Evolutionary conservation across 495 filamentous ascomycete genomes (phyloP).

Genomic region (Penicillium herquei): DNA sequence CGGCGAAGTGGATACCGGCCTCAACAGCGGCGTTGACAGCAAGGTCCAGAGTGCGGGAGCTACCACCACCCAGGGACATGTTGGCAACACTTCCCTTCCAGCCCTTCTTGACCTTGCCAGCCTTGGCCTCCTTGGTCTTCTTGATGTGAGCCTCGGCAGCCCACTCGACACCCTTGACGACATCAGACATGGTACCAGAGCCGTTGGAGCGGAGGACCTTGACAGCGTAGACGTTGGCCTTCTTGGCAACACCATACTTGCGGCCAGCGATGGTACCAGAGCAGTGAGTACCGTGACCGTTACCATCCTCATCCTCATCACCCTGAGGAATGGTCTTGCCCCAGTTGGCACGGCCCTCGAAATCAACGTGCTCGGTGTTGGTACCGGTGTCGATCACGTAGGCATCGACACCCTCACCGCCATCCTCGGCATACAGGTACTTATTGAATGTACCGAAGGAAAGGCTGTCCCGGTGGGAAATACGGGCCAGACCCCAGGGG

Average conservation of each 20-base stretch:
- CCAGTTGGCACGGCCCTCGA: conserved; percentile 93
- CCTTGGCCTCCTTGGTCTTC: conserved; percentile 72
- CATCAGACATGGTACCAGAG: conserved; percentile 97
- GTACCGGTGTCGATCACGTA: conserved; percentile 99
- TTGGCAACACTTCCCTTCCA: conserved; percentile 99
- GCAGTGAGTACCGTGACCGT: conserved; percentile 99
- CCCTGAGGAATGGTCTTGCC: conserved; percentile 88
- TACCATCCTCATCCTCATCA: conserved; percentile 90
- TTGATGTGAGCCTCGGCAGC: conserved; percentile 77
- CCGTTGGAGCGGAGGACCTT: conserved; percentile 98
- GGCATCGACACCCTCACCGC: conserved; percentile 97
- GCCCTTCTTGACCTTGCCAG: conserved; percentile 81
- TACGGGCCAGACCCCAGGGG: conserved; percentile 96
- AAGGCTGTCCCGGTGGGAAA: conserved; percentile 88
- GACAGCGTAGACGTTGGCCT: conserved; percentile 92
- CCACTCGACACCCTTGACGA: conserved; percentile 97
- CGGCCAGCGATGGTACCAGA: conserved; percentile 96
- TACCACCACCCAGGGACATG: conserved; percentile 98
- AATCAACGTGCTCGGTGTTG: conserved; percentile 92
- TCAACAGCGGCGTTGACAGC: conserved; percentile 92
- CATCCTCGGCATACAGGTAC: conserved; percentile 87
- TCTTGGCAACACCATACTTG: conserved; percentile 99
- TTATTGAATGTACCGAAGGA: conserved; percentile 95
- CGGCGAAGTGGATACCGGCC: conserved; percentile 92
- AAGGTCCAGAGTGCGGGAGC: conserved; percentile 82